Conservation (phyloP, 257 asterid genomes). For the Solanum gandarillasii region DNA sequence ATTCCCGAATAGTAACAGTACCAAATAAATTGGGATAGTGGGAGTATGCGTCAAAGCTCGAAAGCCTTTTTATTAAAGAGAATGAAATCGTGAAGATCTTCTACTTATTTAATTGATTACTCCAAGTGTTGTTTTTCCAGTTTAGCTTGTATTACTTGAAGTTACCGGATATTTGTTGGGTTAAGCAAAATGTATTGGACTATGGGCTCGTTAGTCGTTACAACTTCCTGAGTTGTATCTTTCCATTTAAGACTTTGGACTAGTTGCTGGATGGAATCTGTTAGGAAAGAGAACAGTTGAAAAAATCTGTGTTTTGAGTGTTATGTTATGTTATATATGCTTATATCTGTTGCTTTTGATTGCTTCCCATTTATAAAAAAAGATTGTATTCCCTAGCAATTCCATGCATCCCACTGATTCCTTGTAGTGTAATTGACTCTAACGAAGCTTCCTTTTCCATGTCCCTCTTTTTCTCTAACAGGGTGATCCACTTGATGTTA, state of each 20-base stretch:
- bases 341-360: background rate
- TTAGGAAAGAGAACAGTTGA: background rate
- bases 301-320: background rate
- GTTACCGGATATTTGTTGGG: background rate
- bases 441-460: background rate
- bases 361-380: background rate
- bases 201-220: background rate
- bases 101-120: background rate
- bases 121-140: background rate
- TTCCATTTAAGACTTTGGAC: background rate
- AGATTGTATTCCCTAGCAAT: background rate
- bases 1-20: background rate
- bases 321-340: background rate
- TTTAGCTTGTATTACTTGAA: background rate
- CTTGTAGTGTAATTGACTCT: background rate
- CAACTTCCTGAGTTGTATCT: background rate
- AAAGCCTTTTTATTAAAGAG: background rate
- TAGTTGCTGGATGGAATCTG: background rate
- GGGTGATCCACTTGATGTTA: conserved; percentile 69
- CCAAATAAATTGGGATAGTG: background rate
- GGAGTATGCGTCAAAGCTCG: background rate
- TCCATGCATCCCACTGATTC: background rate
- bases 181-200: background rate
- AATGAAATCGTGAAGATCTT: background rate
- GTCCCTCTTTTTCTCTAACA: conserved; percentile 15